Percentiles rank a stretch among this genome's conserved stretches.
Evolutionary conservation across 805 yeast genomes (phyloP).

Genomic region (Candida maltosa): DNA sequence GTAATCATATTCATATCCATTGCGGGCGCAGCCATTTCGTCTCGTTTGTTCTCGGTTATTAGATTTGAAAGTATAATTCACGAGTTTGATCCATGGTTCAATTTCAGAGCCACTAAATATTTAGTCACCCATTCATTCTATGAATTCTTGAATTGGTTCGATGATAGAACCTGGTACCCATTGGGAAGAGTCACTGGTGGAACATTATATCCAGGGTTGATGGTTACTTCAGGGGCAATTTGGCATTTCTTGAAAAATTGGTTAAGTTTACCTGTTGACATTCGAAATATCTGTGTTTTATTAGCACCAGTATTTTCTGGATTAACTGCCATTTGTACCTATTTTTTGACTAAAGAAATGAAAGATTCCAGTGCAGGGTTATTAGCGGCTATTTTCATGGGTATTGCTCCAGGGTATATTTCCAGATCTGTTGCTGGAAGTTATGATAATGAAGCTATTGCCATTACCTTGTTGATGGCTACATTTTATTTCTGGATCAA

Average conservation of each 20-base stretch:
- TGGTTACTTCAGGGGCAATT: conserved; percentile 94
- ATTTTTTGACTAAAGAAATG: conserved; percentile 83
- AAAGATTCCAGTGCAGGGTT: conserved; percentile 88
- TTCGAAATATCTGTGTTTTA: conserved; percentile 91
- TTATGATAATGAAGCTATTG: conserved; percentile 98
- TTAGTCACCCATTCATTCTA: conserved; percentile 79
- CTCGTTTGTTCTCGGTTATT: conserved; percentile 93
- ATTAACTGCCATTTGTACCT: conserved; percentile 85
- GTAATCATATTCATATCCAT: conserved; percentile 69
- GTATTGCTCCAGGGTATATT: conserved; percentile 97
- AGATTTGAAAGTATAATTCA: conserved; percentile 95
- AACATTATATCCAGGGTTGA: conserved; percentile 93
- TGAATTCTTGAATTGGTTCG: conserved; percentile 96
- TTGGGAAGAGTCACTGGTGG: conserved; percentile 99
- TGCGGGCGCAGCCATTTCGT: conserved; percentile 88
- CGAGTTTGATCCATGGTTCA: conserved; percentile 97
- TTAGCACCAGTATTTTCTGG: conserved; percentile 97
- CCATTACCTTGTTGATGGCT: conserved; percentile 91
- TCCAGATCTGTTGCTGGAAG: conserved; percentile 98
- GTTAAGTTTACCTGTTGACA: conserved; percentile 82
- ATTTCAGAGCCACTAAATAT: conserved; percentile 93
- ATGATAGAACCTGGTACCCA: conserved; percentile 98
- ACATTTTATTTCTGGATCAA: conserved; percentile 96
- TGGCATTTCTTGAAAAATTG: conserved; percentile 65
- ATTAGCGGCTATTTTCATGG: conserved; percentile 90